These are phyloP conservation scores for Coniferiporia sulphurascens DNA, from an alignment of 1,284 basidiomycete species.

Conservation along the genomic window DNA sequence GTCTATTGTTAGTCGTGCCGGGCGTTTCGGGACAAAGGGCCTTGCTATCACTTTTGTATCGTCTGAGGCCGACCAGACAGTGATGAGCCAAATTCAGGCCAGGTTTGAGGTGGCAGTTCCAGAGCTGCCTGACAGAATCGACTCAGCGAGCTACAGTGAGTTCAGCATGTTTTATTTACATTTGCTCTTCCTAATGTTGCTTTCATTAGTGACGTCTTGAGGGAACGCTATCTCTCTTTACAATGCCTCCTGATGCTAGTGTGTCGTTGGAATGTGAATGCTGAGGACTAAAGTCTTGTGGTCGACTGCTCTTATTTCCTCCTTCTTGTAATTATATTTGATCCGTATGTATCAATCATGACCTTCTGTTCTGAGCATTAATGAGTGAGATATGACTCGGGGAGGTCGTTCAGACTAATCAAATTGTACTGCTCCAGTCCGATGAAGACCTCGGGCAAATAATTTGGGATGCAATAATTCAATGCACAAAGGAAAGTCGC, in stretches of 20 bases:
- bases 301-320: background rate
- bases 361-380: background rate
- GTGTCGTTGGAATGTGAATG: background rate
- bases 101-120: slow-evolving; percentile 92
- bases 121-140: slow-evolving; percentile 89
- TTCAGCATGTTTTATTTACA: slow-evolving; percentile 22
- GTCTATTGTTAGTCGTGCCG: slow-evolving; percentile 69
- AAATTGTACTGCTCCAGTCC: too few species aligned
- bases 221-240: slow-evolving; percentile 7
- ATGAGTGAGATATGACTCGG: too few species aligned
- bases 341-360: background rate
- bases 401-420: too few species aligned
- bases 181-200: slow-evolving; percentile 3
- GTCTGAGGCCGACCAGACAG: slow-evolving; percentile 87
- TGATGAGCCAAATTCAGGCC: slow-evolving; percentile 88
- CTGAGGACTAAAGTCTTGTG: background rate
- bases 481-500: too few species aligned
- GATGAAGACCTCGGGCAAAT: too few species aligned
- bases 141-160: slow-evolving; percentile 83
- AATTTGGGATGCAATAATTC: too few species aligned
- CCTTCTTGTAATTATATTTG: slow-evolving; percentile 4
- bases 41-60: slow-evolving; percentile 98
- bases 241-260: background rate
- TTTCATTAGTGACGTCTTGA: slow-evolving; percentile 36
- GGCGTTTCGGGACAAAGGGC: slow-evolving; percentile 99